Evolutionary conservation across 176 grass and related monocot species (phyloP).

Genomic region (Bothriochloa decipiens): DNA sequence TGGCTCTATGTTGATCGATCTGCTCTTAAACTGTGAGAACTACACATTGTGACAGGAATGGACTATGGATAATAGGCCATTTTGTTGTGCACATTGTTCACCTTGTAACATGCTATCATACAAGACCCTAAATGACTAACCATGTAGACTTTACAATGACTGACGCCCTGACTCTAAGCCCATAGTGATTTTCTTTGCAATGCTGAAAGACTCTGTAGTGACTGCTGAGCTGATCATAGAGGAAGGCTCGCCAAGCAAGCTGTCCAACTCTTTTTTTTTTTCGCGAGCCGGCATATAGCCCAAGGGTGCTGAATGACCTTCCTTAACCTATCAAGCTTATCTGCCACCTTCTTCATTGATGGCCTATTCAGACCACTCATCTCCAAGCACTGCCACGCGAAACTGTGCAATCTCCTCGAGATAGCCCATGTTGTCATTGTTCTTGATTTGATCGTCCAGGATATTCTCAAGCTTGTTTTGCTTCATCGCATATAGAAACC

Average conservation of each 20-base stretch:
- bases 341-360: slow-evolving; percentile 14
- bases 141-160: neutral
- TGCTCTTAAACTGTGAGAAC: too few relatives aligned
- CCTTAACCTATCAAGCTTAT: neutral
- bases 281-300: too few relatives aligned
- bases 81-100: too few relatives aligned
- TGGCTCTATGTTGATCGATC: too few relatives aligned
- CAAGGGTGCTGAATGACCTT: slow-evolving; percentile 18
- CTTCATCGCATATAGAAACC: neutral
- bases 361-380: slow-evolving; percentile 24
- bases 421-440: neutral
- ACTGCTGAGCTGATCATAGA: neutral
- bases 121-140: too few relatives aligned
- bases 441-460: neutral
- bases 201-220: neutral
- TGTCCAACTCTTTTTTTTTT: slow-evolving; percentile 8
- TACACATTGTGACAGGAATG: too few relatives aligned
- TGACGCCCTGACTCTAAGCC: slow-evolving; percentile 12
- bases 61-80: too few relatives aligned
- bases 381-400: neutral
- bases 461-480: neutral
- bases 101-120: too few relatives aligned
- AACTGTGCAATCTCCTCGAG: slow-evolving; percentile 20
- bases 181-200: neutral
- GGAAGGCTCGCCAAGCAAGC: neutral